phyloP scores from a whole-genome alignment of 306 rosid genomes.

The Ochetophila trinervis region DNA sequence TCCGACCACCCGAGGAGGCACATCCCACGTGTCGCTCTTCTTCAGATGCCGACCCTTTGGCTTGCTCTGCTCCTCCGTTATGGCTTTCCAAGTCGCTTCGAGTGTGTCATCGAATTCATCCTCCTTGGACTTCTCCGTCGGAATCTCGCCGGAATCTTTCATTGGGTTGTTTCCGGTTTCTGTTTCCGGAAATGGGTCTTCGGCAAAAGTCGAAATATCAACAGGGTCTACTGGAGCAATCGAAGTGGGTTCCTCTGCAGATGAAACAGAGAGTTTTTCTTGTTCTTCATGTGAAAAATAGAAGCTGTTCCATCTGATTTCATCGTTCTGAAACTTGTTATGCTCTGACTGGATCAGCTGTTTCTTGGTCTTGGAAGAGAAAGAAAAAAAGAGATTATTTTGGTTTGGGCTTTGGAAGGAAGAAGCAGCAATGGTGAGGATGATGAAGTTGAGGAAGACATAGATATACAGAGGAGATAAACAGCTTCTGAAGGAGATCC shows the following conservation, averaged over 20 bases:
- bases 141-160: conserved; percentile 19
- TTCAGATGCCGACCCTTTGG: conserved; percentile 26
- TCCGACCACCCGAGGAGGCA: conserved; percentile 32
- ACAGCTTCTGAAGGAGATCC: conserved; percentile 47
- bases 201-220: not conserved
- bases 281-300: conserved; percentile 18
- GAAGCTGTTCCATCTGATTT: conserved; percentile 11
- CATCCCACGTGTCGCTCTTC: conserved; percentile 50
- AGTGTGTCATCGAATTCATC: conserved; percentile 34
- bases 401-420: conserved; percentile 38
- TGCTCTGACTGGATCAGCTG: not conserved
- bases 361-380: not conserved
- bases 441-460: conserved; percentile 67
- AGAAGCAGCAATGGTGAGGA: conserved; percentile 61
- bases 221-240: not conserved
- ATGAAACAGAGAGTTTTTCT: not conserved
- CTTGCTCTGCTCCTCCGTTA: conserved; percentile 44
- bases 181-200: conserved; percentile 29
- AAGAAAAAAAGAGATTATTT: conserved; percentile 5
- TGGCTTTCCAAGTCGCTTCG: conserved; percentile 55
- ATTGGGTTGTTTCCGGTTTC: conserved; percentile 17
- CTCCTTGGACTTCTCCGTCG: not conserved
- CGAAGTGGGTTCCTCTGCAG: not conserved
- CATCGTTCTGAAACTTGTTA: not conserved
- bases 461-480: conserved; percentile 56